Evolutionary conservation across 257 asterid genomes (phyloP).

Genomic region (Lavandula angustifolia): DNA sequence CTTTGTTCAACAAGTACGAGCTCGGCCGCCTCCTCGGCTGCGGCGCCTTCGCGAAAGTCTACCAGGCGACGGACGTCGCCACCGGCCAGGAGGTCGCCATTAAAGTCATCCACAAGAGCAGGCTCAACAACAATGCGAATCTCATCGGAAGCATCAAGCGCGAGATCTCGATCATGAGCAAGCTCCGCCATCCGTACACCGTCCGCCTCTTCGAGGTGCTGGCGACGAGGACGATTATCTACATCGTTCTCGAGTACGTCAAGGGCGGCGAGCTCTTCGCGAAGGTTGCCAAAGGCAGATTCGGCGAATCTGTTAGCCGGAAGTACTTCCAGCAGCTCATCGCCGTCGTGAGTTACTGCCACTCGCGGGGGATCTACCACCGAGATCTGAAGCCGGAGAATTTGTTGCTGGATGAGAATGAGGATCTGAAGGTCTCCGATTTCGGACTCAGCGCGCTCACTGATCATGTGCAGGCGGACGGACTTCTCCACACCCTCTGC

Average conservation of each 20-base stretch:
- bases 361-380: slow-evolving; percentile 48
- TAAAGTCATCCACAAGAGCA: slow-evolving; percentile 41
- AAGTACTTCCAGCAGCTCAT: slow-evolving; percentile 48
- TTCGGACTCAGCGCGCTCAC: slow-evolving; percentile 49
- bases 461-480: slow-evolving; percentile 40
- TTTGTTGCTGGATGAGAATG: slow-evolving; percentile 44
- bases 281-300: slow-evolving; percentile 43
- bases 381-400: slow-evolving; percentile 54
- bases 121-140: slow-evolving; percentile 31
- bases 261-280: slow-evolving; percentile 54
- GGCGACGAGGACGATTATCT: slow-evolving; percentile 46
- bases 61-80: slow-evolving; percentile 38
- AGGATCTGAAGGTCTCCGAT: slow-evolving; percentile 46
- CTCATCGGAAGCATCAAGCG: slow-evolving; percentile 39
- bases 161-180: slow-evolving; percentile 45
- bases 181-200: slow-evolving; percentile 40
- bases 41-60: slow-evolving; percentile 52
- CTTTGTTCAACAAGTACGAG: slow-evolving; percentile 43
- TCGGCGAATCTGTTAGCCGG: slow-evolving; percentile 40
- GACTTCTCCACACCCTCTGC: slow-evolving; percentile 50
- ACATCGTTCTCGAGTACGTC: slow-evolving; percentile 47
- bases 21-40: slow-evolving; percentile 46
- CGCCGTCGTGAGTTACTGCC: slow-evolving; percentile 53
- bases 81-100: slow-evolving; percentile 47
- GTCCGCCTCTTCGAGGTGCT: slow-evolving; percentile 44